Evolutionary conservation across 441 rosid genomes (phyloP), one percentile per base, ranked within the genome.

Genomic region (Geranium incanum): DNA sequence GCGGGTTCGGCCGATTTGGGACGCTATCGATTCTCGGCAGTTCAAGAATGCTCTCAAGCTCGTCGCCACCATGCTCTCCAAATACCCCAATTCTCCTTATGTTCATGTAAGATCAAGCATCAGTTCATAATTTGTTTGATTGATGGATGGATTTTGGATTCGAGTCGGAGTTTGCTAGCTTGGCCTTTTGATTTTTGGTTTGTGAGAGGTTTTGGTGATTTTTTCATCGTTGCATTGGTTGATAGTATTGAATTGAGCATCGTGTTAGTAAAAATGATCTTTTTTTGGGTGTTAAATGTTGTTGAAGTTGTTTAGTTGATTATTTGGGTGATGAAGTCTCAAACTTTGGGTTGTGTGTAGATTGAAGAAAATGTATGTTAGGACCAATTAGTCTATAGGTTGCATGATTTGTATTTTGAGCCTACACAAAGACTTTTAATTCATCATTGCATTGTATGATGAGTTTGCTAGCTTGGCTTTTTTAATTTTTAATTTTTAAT

Each of bases 1-100:
- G 16, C 90, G 97, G 41, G 93, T 95, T 60, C 91, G 99, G 18
- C 96, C 97, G 21, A 86, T 95, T 67, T 91, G 98, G 98, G 99
- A 95, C 74, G 97, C 99, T 23, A 85, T 95, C 73, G 98, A 95
- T 81, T 90, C 99, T 57, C 97, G 99, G 7, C 99, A 95, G 82
- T 95, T 85, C 81, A 95, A 91, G 83, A 93, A 81, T 64, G 99
- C 98, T 76, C 98, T 95, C 78, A 95, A 91, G 83, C 90, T 74
- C 64, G 84, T 91, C 60, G 62, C 90, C 74, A 9, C 97, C 3
- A 87, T 91, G 37, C 97, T 95, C 72, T 74, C 96, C n/a, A 95
- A 95, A 79, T 80, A 81, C 69, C 96, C 98, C 18, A 89, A 87
- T 75, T 93, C 98, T 12, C 97, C 99, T 69, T 95, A 92, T 77